Evolutionary conservation across 1,139 yeast genomes (phyloP).

Genomic region (Magnusiomyces suaveolens): DNA sequence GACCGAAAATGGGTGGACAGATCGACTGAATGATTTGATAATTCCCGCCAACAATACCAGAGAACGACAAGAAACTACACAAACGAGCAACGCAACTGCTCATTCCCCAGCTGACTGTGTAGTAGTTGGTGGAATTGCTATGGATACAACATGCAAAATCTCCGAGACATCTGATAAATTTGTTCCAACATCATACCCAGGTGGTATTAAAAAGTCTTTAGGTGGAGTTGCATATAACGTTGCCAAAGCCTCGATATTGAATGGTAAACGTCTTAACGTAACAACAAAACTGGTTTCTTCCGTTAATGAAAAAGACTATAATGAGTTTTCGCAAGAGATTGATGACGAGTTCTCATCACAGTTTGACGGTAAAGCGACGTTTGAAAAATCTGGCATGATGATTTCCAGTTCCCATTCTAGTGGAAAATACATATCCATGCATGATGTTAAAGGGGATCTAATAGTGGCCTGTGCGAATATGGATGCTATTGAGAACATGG

Average conservation of each 20-base stretch:
- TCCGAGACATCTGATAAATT: conserved; percentile 22
- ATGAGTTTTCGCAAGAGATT: conserved; percentile 27
- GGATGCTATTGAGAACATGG: conserved; percentile 52
- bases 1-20: not conserved
- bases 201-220: conserved; percentile 44
- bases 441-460: conserved; percentile 51
- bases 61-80: not conserved
- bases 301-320: conserved; percentile 52
- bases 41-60: not conserved
- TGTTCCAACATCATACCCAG: conserved; percentile 66
- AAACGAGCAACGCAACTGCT: not conserved
- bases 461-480: conserved; percentile 79
- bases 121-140: conserved; percentile 68
- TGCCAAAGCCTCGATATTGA: conserved; percentile 43
- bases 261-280: conserved; percentile 18
- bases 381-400: conserved; percentile 40
- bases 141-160: conserved; percentile 50
- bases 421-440: conserved; percentile 67
- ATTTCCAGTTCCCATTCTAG: conserved; percentile 34
- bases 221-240: conserved; percentile 87
- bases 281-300: conserved; percentile 46
- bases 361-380: conserved; percentile 29
- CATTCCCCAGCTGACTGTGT: conserved; percentile 22
- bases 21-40: not conserved
- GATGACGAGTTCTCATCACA: conserved; percentile 25